phyloP scores from a whole-genome alignment of 805 yeast species.

The Kuraishia floccosa region DNA sequence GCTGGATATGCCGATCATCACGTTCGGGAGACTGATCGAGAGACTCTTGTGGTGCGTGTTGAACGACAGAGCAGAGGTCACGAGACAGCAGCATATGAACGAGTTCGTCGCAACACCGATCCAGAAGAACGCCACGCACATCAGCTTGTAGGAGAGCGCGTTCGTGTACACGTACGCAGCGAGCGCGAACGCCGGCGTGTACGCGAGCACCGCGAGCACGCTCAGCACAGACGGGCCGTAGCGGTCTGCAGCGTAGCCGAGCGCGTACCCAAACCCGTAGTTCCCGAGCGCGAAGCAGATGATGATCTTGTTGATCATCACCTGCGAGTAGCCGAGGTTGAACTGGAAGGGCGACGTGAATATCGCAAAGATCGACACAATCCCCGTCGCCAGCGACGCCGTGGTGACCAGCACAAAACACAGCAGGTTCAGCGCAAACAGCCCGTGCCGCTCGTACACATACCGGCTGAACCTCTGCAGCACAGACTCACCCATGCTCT shows the following conservation, averaged over 20 bases:
- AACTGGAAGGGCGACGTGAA: constrained; percentile 61
- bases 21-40: constrained; percentile 74
- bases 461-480: no score
- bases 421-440: not conserved
- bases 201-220: constrained; percentile 46
- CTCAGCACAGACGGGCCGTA: constrained; percentile 68
- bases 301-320: constrained; percentile 58
- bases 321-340: constrained; percentile 47
- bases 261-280: constrained; percentile 69
- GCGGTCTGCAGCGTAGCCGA: constrained; percentile 76
- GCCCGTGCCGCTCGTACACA: constrained; percentile 1
- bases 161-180: constrained; percentile 26
- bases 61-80: constrained; percentile 71
- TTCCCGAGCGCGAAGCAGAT: constrained; percentile 70
- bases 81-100: constrained; percentile 52
- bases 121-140: constrained; percentile 40
- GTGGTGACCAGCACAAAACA: constrained; percentile 1
- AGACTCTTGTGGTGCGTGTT: constrained; percentile 61
- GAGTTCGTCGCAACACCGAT: constrained; percentile 67
- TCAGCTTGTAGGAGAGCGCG: constrained; percentile 18
- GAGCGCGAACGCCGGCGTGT: constrained; percentile 52
- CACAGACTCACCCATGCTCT: no score
- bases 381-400: constrained; percentile 18
- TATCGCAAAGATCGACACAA: constrained; percentile 32
- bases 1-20: constrained; percentile 20